Conservation (phyloP, 2,329 filamentous ascomycete species). For the Cryphonectria nitschkei region DNA sequence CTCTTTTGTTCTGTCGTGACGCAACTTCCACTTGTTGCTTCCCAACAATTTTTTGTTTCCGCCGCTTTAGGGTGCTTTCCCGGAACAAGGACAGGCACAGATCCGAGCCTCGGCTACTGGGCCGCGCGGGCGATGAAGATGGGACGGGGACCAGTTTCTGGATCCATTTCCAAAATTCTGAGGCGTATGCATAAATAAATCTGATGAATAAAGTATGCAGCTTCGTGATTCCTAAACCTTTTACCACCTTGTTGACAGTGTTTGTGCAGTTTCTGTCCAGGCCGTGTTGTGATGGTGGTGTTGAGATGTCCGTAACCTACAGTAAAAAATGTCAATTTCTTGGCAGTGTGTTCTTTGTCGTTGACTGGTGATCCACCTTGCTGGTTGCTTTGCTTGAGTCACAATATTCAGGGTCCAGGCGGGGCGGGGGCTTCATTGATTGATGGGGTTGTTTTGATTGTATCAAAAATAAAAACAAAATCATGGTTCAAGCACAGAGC, state of each 20-base stretch:
- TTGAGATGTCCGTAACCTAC: too few relatives aligned
- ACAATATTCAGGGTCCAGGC: not conserved
- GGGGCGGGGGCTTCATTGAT: not conserved
- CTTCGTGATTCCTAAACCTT: not conserved
- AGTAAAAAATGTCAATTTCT: too few relatives aligned
- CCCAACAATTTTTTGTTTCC: slow-evolving; percentile 14
- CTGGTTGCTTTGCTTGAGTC: not conserved
- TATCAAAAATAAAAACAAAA: not conserved
- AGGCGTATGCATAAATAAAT: not conserved
- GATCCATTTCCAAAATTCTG: not conserved
- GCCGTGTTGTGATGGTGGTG: too few relatives aligned
- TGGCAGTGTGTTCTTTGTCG: not conserved
- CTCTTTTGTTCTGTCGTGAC: slow-evolving; percentile 7
- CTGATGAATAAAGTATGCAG: not conserved
- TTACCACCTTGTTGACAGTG: too few relatives aligned
- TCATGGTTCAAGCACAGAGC: not conserved
- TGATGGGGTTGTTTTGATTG: not conserved
- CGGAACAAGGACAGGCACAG: slow-evolving; percentile 12
- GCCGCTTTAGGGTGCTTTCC: slow-evolving; percentile 8
- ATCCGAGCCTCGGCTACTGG: slow-evolving; percentile 12
- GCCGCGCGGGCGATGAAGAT: not conserved
- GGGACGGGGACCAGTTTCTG: not conserved
- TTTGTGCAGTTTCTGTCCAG: too few relatives aligned
- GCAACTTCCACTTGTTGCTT: slow-evolving; percentile 11
- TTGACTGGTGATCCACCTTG: not conserved